Evolutionary conservation across 352 stramenopile genomes (phyloP).

Genomic region (Pythium insidiosum): DNA sequence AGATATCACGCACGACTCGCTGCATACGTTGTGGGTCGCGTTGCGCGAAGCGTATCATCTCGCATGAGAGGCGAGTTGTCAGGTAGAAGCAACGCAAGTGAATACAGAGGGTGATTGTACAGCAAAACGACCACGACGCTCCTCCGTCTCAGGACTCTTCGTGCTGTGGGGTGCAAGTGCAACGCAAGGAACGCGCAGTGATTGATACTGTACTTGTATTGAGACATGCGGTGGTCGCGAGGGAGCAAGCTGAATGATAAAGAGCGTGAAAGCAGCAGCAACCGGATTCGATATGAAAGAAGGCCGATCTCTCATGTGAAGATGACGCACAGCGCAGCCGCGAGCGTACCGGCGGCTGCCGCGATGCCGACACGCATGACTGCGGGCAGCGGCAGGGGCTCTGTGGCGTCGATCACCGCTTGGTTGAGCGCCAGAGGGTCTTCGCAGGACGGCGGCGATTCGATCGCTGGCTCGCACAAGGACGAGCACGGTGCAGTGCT

Average conservation of each 20-base stretch:
- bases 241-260: neutral
- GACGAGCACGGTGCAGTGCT: neutral
- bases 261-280: neutral
- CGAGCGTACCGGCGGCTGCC: slow-evolving; percentile 42
- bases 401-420: slow-evolving; percentile 11
- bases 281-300: neutral
- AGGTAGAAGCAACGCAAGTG: too few relatives aligned
- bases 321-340: slow-evolving; percentile 50
- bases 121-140: too few relatives aligned
- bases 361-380: slow-evolving; percentile 45
- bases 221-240: neutral
- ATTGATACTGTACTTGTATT: neutral
- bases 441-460: too few relatives aligned
- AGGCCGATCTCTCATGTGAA: slow-evolving; percentile 35
- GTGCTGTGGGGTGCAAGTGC: too few relatives aligned
- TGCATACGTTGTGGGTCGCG: slow-evolving; percentile 25
- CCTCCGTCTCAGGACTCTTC: too few relatives aligned
- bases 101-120: too few relatives aligned
- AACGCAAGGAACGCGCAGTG: too few relatives aligned
- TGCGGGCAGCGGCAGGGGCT: slow-evolving; percentile 29
- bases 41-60: slow-evolving; percentile 40
- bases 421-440: neutral
- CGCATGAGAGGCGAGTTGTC: too few relatives aligned
- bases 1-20: slow-evolving; percentile 22
- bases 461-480: too few relatives aligned